Conservation (phyloP, 202 grass and related monocot genomes). For the Elaeis oleifera region DNA sequence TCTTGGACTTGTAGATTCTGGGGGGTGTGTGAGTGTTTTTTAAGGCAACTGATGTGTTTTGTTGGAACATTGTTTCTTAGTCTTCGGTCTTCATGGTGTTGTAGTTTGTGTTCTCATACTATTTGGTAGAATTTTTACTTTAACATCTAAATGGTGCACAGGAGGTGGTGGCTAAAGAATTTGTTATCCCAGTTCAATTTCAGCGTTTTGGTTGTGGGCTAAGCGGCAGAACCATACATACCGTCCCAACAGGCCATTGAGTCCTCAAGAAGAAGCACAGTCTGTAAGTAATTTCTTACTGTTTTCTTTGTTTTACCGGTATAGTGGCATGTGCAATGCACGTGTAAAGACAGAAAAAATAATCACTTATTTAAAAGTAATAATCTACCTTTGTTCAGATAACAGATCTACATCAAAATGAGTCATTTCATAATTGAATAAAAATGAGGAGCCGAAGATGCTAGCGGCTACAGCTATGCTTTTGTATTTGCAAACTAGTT, state of each 20-base stretch:
- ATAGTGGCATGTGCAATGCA: no score
- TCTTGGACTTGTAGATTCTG: no score
- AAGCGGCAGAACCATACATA: slow-evolving; percentile 51
- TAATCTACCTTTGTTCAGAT: no score
- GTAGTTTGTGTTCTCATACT: background rate
- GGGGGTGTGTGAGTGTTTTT: no score
- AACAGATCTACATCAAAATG: no score
- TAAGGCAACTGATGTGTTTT: background rate
- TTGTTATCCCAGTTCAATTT: slow-evolving; percentile 46
- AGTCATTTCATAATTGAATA: no score
- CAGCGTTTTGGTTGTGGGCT: slow-evolving; percentile 71
- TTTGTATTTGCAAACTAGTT: no score
- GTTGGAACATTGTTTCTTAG: background rate
- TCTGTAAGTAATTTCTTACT: slow-evolving; percentile 35
- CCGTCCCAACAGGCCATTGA: slow-evolving; percentile 47
- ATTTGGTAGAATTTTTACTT: background rate
- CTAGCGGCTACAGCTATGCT: no score
- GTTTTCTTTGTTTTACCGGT: no score
- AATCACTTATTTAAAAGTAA: no score
- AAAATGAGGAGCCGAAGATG: no score
- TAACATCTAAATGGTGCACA: slow-evolving; percentile 2
- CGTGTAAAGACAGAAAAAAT: no score
- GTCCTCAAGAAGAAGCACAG: slow-evolving; percentile 38
- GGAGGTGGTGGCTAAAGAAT: slow-evolving; percentile 55
- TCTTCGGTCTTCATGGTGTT: background rate